Evolutionary conservation across 2,329 filamentous ascomycete genomes (phyloP).

Genomic region (Pseudopithomyces chartarum): DNA sequence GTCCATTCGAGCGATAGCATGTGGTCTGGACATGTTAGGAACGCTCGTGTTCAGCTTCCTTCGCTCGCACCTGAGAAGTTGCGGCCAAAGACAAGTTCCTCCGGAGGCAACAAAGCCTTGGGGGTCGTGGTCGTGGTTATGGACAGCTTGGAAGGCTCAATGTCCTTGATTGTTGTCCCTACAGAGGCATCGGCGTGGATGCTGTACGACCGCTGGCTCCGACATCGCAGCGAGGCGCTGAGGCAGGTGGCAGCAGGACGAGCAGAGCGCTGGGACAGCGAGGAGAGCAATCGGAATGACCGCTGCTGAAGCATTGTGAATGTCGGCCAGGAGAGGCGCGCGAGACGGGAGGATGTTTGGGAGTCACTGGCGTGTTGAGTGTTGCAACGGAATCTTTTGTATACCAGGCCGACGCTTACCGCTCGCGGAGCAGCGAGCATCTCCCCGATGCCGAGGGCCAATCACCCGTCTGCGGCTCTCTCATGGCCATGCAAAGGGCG

Average conservation of each 20-base stretch:
- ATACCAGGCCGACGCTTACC: constrained; percentile 34
- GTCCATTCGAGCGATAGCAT: constrained; percentile 98
- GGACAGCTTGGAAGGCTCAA: constrained; percentile 78
- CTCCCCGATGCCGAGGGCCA: constrained; percentile 16
- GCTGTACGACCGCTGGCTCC: constrained; percentile 54
- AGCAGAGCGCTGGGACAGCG: constrained; percentile 31
- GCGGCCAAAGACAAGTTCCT: constrained; percentile 86
- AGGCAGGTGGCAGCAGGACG: constrained; percentile 37
- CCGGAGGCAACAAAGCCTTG: constrained; percentile 72
- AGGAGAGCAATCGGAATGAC: constrained; percentile 41
- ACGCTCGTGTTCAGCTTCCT: constrained; percentile 7
- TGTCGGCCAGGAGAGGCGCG: constrained; percentile 9
- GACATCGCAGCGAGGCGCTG: constrained; percentile 52
- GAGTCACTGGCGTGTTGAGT: constrained; percentile 7
- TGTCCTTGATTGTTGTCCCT: constrained; percentile 63
- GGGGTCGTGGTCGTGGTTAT: constrained; percentile 77
- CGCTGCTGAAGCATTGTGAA: constrained; percentile 45
- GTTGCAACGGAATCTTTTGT: constrained; percentile 27
- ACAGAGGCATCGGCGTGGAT: constrained; percentile 53
- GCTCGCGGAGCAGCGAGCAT: constrained; percentile 10
- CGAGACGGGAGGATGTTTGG: constrained; percentile 17
- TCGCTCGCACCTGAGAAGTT: constrained; percentile 77
- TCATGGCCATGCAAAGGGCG: constrained; percentile 22
- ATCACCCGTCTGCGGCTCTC: constrained; percentile 16
- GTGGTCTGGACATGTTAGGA: constrained; percentile 69